Evolutionary conservation across 225 moss, liverwort and hornwort species (phyloP).

Genomic region (Thuidium tamariscinum): DNA sequence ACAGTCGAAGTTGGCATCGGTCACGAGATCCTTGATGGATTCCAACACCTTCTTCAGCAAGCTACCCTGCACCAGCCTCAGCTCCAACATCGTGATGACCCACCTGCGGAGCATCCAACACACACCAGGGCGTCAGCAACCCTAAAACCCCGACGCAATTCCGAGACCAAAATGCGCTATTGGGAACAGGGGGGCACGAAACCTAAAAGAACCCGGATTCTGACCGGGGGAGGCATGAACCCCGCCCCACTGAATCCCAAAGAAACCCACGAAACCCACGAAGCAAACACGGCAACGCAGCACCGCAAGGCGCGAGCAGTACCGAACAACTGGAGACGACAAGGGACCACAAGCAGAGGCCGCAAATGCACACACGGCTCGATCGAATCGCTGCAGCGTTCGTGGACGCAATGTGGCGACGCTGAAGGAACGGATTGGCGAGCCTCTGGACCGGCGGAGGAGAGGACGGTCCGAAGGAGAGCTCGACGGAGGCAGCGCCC

Average conservation of each 20-base stretch:
- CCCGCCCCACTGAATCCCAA: background rate
- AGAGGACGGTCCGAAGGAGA: background rate
- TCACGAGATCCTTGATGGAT: slow-evolving; percentile 64
- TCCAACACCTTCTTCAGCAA: slow-evolving; percentile 81
- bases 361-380: background rate
- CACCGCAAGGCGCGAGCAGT: background rate
- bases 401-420: background rate
- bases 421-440: background rate
- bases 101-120: background rate
- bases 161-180: background rate
- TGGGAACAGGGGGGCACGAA: background rate
- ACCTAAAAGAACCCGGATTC: background rate
- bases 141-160: background rate
- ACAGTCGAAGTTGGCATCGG: slow-evolving; percentile 68
- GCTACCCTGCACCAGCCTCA: slow-evolving; percentile 86
- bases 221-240: background rate
- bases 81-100: slow-evolving; percentile 68
- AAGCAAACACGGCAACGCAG: background rate
- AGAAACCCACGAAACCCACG: background rate
- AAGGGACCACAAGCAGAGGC: background rate
- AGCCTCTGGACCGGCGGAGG: background rate
- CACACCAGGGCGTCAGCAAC: background rate
- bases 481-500: background rate
- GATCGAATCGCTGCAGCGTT: background rate
- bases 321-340: background rate